Conservation (phyloP, 2,329 filamentous ascomycete genomes). For the Cladosporium colombiae region DNA sequence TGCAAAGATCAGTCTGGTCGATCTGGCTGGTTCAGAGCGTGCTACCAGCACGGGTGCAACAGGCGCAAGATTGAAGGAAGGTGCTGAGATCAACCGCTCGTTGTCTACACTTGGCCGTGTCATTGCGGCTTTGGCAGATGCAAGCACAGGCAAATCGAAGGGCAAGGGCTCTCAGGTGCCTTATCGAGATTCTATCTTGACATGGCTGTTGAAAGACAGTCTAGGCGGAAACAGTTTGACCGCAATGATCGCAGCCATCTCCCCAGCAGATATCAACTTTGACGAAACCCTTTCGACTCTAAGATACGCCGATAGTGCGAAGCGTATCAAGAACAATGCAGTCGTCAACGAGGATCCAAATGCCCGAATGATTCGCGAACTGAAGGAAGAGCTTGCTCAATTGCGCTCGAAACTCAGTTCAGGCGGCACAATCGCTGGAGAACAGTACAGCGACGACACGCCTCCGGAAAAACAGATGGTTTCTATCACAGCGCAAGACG, state of each 20-base stretch:
- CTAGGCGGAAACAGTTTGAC: slow-evolving; percentile 98
- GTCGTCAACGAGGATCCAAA: slow-evolving; percentile 99
- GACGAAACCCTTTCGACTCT: slow-evolving; percentile 96
- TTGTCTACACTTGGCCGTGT: slow-evolving; percentile 95
- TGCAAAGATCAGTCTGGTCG: slow-evolving; percentile 95
- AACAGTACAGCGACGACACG: slow-evolving; percentile 88
- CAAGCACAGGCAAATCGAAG: slow-evolving; percentile 78
- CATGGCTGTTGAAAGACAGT: slow-evolving; percentile 96
- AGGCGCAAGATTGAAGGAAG: slow-evolving; percentile 91
- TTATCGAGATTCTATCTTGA: slow-evolving; percentile 94
- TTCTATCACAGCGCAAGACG: slow-evolving; percentile 84
- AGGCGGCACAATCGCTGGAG: slow-evolving; percentile 49
- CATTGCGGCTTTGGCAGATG: slow-evolving; percentile 90
- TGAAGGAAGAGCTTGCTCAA: slow-evolving; percentile 90
- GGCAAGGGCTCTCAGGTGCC: slow-evolving; percentile 80
- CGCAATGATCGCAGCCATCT: slow-evolving; percentile 99
- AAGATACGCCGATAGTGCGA: slow-evolving; percentile 94
- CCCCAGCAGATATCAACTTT: slow-evolving; percentile 97
- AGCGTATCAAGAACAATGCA: slow-evolving; percentile 99
- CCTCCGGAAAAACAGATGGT: slow-evolving; percentile 95
- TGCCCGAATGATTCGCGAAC: slow-evolving; percentile 95
- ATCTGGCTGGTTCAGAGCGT: slow-evolving; percentile 95
- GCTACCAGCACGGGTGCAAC: slow-evolving; percentile 97
- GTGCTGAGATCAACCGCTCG: slow-evolving; percentile 97
- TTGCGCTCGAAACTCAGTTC: slow-evolving; percentile 77